Evolutionary conservation across 2,329 filamentous ascomycete genomes (phyloP).

Genomic region (Xylariaceae sp.): DNA sequence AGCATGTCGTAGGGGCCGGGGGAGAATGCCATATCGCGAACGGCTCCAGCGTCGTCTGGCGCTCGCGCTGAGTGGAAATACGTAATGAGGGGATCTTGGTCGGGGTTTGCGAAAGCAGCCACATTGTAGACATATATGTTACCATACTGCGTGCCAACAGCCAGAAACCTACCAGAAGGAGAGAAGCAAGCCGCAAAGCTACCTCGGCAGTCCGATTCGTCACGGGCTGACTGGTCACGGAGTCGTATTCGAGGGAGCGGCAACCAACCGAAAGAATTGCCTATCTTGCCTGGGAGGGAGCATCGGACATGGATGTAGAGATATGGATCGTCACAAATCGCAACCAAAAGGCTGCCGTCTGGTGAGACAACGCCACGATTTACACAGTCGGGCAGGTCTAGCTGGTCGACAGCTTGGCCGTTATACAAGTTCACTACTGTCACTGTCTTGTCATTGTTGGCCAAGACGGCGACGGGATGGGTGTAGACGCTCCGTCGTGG

Average conservation of each 20-base stretch:
- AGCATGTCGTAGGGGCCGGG: conserved; percentile 85
- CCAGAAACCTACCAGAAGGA: conserved; percentile 62
- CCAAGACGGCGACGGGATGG: conserved; percentile 61
- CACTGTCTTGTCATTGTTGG: conserved; percentile 90
- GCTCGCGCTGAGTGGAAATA: conserved; percentile 74
- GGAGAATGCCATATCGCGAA: conserved; percentile 88
- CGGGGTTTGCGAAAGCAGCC: conserved; percentile 39
- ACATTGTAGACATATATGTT: conserved; percentile 71
- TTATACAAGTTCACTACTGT: conserved; percentile 73
- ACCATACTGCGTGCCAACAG: conserved; percentile 74
- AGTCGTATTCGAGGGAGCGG: conserved; percentile 49
- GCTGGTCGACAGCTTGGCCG: conserved; percentile 58
- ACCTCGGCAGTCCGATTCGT: conserved; percentile 53
- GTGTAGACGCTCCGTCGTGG: conserved; percentile 39
- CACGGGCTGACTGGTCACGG: conserved; percentile 51
- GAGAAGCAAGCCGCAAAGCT: conserved; percentile 79
- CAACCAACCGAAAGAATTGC: conserved; percentile 45
- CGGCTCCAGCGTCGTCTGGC: conserved; percentile 65
- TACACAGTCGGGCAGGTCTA: conserved; percentile 77
- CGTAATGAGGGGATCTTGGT: conserved; percentile 60
- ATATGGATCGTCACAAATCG: conserved; percentile 81
- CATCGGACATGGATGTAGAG: conserved; percentile 72
- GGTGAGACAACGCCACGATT: conserved; percentile 94
- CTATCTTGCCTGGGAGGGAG: conserved; percentile 33
- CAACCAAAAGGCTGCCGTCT: conserved; percentile 72